Evolutionary conservation across 257 asterid species (phyloP).

Genomic region (Anisodus acutangulus): DNA sequence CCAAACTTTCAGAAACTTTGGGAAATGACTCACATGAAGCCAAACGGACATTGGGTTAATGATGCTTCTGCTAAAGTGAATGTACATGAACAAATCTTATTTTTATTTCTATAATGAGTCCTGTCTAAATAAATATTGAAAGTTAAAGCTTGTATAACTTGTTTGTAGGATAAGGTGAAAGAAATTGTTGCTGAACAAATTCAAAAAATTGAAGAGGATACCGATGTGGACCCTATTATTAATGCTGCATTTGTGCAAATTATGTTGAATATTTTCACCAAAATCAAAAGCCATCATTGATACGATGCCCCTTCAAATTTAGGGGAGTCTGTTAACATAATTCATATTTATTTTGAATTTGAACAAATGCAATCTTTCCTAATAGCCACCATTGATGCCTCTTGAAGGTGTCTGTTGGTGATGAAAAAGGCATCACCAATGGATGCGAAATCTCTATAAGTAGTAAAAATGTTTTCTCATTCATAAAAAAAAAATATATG

Average conservation of each 20-base stretch:
- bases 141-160: not conserved
- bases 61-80: not conserved
- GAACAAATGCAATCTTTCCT: too few relatives aligned
- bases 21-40: not conserved
- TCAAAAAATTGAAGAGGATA: not conserved
- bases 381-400: too few relatives aligned
- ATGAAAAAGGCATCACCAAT: too few relatives aligned
- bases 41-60: not conserved
- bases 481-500: too few relatives aligned
- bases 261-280: too few relatives aligned
- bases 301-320: too few relatives aligned
- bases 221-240: not conserved
- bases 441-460: too few relatives aligned
- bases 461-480: too few relatives aligned
- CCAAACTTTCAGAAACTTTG: constrained; percentile 1
- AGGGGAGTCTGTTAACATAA: too few relatives aligned
- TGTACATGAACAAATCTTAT: not conserved
- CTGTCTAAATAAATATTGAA: not conserved
- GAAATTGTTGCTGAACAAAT: not conserved
- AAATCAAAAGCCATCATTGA: too few relatives aligned
- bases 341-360: too few relatives aligned
- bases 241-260: not conserved
- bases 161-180: constrained; percentile 22
- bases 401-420: too few relatives aligned
- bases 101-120: not conserved